Percentiles rank a stretch among this genome's conserved stretches.
phyloP scores from a whole-genome alignment of 352 stramenopile species.

The Globisporangium nagaii region DNA sequence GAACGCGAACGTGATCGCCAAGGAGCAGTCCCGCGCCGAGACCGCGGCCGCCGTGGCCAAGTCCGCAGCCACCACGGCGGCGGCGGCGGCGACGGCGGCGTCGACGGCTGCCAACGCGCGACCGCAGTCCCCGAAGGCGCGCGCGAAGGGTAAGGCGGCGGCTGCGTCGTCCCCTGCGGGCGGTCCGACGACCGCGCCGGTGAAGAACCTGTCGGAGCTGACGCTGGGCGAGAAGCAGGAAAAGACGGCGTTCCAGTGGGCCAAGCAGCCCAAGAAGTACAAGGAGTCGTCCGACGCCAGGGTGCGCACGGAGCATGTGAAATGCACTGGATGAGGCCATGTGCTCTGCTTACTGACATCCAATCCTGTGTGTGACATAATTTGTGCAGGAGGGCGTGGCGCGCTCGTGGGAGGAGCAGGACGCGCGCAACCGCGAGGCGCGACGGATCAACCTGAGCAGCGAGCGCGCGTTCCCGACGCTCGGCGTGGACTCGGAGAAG shows the following conservation, averaged over 20 bases:
- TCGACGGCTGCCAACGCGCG: constrained; percentile 1
- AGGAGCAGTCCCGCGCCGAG: constrained; percentile 36
- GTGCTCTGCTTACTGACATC: neutral
- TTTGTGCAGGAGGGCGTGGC: constrained; percentile 41
- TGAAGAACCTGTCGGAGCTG: constrained; percentile 63
- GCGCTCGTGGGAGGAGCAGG: constrained; percentile 65
- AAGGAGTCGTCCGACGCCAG: constrained; percentile 43
- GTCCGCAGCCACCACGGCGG: constrained; percentile 1
- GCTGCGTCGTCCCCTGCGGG: constrained; percentile 12
- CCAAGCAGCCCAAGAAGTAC: constrained; percentile 85
- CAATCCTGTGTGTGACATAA: neutral
- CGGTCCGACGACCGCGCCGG: constrained; percentile 12
- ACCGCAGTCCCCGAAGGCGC: constrained; percentile 3
- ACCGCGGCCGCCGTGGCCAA: constrained; percentile 18
- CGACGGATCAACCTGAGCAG: constrained; percentile 64
- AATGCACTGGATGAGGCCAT: neutral
- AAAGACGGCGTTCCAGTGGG: constrained; percentile 62
- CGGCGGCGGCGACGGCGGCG: neutral
- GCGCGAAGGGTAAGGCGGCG: constrained; percentile 11
- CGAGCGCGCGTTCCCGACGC: constrained; percentile 72
- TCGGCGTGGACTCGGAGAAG: constrained; percentile 45
- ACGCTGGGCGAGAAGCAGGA: constrained; percentile 49
- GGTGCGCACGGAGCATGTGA: constrained; percentile 13
- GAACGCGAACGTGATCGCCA: constrained; percentile 76
- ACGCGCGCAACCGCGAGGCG: constrained; percentile 57